Evolutionary conservation across 768 basidiomycete species (phyloP).

Genomic region (Auricularia sp.): DNA sequence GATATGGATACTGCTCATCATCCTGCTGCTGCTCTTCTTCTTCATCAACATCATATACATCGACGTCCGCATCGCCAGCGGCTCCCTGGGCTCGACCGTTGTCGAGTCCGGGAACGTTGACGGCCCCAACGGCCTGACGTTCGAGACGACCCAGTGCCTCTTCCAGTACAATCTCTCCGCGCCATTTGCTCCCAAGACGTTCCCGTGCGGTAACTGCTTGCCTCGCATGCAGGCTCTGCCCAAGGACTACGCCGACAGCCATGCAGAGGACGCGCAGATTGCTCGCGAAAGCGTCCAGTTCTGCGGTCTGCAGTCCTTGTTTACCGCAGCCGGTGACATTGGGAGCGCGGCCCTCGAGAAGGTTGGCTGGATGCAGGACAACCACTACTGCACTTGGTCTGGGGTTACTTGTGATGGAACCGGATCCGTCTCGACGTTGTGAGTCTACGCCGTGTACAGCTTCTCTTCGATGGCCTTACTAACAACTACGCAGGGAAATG

Average conservation of each 20-base stretch:
- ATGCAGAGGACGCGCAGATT: constrained; percentile 23
- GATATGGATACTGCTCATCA: constrained; percentile 22
- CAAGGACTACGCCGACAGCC: constrained; percentile 19
- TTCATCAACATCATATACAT: constrained; percentile 31
- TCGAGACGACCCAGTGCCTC: constrained; percentile 33
- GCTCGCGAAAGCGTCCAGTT: constrained; percentile 34
- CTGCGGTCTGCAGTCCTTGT: constrained; percentile 36
- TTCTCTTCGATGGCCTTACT: constrained; percentile 2
- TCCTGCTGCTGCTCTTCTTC: constrained; percentile 32
- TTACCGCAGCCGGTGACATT: constrained; percentile 25
- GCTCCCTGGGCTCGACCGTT: constrained; percentile 10
- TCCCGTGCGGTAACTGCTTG: constrained; percentile 38
- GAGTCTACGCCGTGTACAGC: constrained; percentile 11
- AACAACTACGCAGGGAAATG: constrained; percentile 20
- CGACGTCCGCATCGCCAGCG: constrained; percentile 24
- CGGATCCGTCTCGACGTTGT: constrained; percentile 34
- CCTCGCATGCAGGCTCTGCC: constrained; percentile 30
- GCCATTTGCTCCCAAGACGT: constrained; percentile 29
- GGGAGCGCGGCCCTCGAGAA: constrained; percentile 31
- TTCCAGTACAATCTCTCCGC: constrained; percentile 37
- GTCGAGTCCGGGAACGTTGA: constrained; percentile 10
- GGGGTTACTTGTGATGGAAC: constrained; percentile 34
- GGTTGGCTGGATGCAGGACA: constrained; percentile 35
- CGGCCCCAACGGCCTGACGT: constrained; percentile 25
- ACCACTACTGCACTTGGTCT: constrained; percentile 36